phyloP scores from a whole-genome alignment of 2,329 filamentous ascomycete species.

The Ceratocystis cubensis region DNA sequence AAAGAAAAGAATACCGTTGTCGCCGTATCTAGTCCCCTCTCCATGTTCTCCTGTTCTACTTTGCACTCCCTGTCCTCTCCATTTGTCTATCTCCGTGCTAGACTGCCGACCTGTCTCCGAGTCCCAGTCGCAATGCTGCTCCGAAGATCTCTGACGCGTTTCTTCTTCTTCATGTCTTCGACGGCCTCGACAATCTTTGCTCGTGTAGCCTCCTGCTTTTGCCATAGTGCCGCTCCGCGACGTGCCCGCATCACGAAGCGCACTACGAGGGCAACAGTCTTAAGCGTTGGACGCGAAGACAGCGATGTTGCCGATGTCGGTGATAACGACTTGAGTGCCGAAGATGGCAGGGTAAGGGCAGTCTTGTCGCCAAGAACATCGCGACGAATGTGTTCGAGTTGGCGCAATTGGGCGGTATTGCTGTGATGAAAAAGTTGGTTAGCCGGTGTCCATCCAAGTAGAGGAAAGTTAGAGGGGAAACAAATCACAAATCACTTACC shows the following conservation, averaged over 20 bases:
- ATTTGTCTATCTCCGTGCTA: background rate
- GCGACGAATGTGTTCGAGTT: constrained; percentile 65
- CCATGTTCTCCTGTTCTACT: background rate
- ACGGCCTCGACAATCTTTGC: constrained; percentile 37
- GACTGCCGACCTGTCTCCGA: constrained; percentile 27
- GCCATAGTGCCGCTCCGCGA: constrained; percentile 38
- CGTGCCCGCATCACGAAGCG: constrained; percentile 42
- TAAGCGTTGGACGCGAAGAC: constrained; percentile 29
- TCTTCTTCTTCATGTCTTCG: constrained; percentile 35
- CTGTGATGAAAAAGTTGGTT: constrained; percentile 36
- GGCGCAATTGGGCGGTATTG: constrained; percentile 80
- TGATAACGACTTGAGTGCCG: constrained; percentile 17
- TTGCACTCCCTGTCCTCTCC: background rate
- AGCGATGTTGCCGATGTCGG: background rate
- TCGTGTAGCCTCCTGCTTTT: constrained; percentile 39
- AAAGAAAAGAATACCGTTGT: too few relatives aligned
- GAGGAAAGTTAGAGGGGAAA: constrained; percentile 15
- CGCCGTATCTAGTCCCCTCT: background rate
- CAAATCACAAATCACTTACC: constrained; percentile 51
- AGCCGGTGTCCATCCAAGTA: background rate
- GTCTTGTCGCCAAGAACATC: constrained; percentile 31
- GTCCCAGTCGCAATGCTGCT: constrained; percentile 17
- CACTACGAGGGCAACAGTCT: constrained; percentile 36
- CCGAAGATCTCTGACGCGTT: constrained; percentile 29
- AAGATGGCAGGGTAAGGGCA: constrained; percentile 22